phyloP scores from a whole-genome alignment of 352 stramenopile species.

The Phytopythium montanum region DNA sequence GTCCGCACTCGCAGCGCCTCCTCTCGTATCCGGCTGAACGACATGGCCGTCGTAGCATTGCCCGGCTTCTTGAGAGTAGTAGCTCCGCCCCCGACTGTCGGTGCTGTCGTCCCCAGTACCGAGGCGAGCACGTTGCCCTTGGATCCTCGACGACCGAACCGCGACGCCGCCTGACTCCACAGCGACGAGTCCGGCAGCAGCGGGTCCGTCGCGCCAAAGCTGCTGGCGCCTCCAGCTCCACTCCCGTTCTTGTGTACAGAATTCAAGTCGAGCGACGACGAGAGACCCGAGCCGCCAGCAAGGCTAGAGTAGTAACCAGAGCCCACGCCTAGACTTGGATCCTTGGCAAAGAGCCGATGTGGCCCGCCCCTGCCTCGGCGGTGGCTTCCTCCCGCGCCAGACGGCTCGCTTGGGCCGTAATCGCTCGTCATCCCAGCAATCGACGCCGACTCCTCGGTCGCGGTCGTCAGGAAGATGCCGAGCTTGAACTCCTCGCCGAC shows the following conservation, averaged over 20 bases:
- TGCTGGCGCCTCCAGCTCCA: neutral
- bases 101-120: neutral
- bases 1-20: constrained; percentile 64
- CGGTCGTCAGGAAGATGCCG: constrained; percentile 61
- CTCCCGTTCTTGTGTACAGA: constrained; percentile 4
- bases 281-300: neutral
- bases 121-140: neutral
- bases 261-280: constrained; percentile 4
- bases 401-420: neutral
- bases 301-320: constrained; percentile 5
- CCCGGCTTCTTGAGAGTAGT: neutral
- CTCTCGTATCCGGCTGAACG: constrained; percentile 59
- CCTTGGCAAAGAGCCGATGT: constrained; percentile 1
- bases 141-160: constrained; percentile 1
- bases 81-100: neutral
- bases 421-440: constrained; percentile 3
- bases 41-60: neutral
- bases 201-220: constrained; percentile 6
- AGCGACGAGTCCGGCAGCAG: constrained; percentile 9
- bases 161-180: neutral
- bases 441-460: constrained; percentile 24
- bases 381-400: neutral
- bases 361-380: neutral
- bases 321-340: neutral
- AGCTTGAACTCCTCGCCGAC: constrained; percentile 77